phyloP scores from a whole-genome alignment of 257 asterid species.

The Salvia splendens region DNA sequence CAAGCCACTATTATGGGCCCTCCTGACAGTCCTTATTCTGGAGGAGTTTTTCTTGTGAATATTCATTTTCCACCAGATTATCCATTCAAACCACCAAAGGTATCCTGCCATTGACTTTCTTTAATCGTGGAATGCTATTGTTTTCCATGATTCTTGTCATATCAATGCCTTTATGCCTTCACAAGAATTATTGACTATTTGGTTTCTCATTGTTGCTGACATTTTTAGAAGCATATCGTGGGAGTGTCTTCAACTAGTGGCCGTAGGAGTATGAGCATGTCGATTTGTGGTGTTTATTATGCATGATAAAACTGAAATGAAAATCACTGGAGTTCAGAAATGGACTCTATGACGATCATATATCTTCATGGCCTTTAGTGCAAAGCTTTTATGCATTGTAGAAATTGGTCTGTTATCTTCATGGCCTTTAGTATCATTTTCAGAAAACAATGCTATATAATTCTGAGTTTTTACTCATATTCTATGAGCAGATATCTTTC shows the following conservation, averaged over 20 bases:
- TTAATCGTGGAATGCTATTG: background rate
- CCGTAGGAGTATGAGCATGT: background rate
- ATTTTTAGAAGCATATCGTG: background rate
- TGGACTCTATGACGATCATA: background rate
- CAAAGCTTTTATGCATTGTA: background rate
- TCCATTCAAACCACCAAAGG: constrained; percentile 90
- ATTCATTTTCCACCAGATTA: constrained; percentile 83
- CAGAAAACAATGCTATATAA: background rate
- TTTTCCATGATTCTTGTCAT: background rate
- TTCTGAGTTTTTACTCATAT: background rate
- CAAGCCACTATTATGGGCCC: constrained; percentile 90
- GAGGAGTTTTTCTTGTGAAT: constrained; percentile 65
- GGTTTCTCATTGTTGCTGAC: background rate
- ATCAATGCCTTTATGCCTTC: background rate
- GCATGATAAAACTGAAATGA: background rate
- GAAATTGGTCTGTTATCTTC: background rate
- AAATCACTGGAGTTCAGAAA: background rate
- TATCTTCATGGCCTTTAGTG: background rate
- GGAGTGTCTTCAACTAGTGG: constrained; percentile 1
- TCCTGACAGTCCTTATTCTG: constrained; percentile 74
- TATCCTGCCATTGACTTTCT: constrained; percentile 23
- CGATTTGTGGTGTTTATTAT: background rate
- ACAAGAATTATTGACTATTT: background rate
- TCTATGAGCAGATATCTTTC: constrained; percentile 46
- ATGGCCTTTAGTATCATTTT: constrained; percentile 1